Evolutionary conservation across 768 basidiomycete genomes (phyloP).

Genomic region (Macrolepiota fuliginosa): DNA sequence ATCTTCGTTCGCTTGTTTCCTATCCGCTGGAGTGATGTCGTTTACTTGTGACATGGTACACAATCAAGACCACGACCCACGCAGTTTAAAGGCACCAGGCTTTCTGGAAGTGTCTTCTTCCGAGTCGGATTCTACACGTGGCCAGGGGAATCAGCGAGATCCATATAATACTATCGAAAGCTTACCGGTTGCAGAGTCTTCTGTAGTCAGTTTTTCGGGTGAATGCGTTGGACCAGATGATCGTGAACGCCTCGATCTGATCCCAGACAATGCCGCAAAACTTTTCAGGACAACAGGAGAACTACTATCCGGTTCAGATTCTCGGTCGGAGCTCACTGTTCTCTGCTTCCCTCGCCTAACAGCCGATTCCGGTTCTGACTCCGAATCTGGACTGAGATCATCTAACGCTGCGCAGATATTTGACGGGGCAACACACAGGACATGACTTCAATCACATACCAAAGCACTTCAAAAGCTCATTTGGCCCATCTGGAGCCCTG

Average conservation of each 20-base stretch:
- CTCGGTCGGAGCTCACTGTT: background rate
- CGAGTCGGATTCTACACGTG: constrained; percentile 12
- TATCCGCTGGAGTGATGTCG: constrained; percentile 5
- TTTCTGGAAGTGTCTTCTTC: constrained; percentile 8
- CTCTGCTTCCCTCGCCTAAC: background rate
- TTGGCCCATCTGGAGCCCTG: background rate
- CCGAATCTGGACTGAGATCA: constrained; percentile 1
- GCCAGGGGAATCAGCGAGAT: background rate
- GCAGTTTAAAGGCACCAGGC: background rate
- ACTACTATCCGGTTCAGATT: background rate
- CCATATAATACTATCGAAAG: background rate
- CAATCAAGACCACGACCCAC: background rate
- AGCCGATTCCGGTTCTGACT: constrained; percentile 2
- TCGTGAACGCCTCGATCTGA: background rate
- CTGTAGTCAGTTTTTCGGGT: background rate
- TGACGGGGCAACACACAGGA: background rate
- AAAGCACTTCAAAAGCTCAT: constrained; percentile 6
- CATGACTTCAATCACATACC: background rate
- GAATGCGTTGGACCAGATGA: background rate
- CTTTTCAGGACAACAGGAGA: constrained; percentile 4
- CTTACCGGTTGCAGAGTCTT: constrained; percentile 7
- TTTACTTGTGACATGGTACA: background rate
- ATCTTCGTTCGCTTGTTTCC: constrained; percentile 10
- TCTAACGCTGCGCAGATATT: background rate
- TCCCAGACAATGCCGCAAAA: background rate